A percentile compares a stretch with the other conserved stretches of the same genome.
Evolutionary conservation across 441 rosid species (phyloP).

Genomic region (Macaranga tanarius): DNA sequence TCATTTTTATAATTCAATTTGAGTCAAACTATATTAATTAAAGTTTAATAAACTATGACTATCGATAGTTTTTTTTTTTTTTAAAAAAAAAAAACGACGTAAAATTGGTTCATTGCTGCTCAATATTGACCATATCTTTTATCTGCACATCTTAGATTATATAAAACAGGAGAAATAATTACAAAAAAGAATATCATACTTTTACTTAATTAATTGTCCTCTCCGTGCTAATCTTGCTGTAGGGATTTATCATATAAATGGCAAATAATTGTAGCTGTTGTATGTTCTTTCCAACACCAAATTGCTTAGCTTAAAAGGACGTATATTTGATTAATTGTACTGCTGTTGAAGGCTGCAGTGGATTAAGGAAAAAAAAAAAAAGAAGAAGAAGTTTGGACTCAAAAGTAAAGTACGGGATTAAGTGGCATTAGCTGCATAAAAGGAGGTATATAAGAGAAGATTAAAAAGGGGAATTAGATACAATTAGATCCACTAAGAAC

Average conservation of each 20-base stretch:
- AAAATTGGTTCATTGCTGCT: constrained; percentile 16
- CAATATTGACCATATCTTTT: constrained; percentile 17
- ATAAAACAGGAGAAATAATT: no score
- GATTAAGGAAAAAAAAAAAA: no score
- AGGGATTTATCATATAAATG: background rate
- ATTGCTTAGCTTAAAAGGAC: background rate
- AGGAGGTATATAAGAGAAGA: constrained; percentile 26
- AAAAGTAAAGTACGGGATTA: constrained; percentile 23
- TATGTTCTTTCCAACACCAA: background rate
- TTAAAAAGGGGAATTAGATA: constrained; percentile 33
- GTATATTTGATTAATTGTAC: background rate
- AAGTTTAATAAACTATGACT: no score
- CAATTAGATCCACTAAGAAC: constrained; percentile 33
- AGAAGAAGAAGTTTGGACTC: constrained; percentile 3
- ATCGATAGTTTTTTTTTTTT: no score
- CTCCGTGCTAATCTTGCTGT: background rate
- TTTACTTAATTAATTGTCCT: no score
- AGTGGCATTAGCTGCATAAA: constrained; percentile 26
- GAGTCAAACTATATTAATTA: no score
- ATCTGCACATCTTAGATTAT: no score
- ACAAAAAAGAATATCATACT: no score
- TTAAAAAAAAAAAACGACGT: no score
- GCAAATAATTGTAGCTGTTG: background rate
- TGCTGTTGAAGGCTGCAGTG: background rate
- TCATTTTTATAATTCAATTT: no score